Conservation (phyloP, 2,329 filamentous ascomycete genomes). For the Ceratocystiopsis brevicomis region DNA sequence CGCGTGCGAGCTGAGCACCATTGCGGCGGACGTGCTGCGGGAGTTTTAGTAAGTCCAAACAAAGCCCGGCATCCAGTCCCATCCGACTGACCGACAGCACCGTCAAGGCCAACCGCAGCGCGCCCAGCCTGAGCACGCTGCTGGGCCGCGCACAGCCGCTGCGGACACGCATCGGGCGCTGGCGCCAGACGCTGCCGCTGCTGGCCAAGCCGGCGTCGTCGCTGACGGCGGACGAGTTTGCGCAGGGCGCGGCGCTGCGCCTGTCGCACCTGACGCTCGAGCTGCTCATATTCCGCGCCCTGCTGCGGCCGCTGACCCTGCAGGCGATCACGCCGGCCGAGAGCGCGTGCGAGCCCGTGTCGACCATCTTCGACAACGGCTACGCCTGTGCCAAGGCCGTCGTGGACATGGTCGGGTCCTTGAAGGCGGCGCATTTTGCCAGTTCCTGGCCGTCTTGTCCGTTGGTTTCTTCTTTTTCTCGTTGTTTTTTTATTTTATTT, state of each 20-base stretch:
- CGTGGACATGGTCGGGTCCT: constrained; percentile 10
- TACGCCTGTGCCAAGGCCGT: constrained; percentile 11
- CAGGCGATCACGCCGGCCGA: constrained; percentile 3
- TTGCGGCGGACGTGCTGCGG: constrained; percentile 11
- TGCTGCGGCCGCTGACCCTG: constrained; percentile 10
- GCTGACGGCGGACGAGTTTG: constrained; percentile 11
- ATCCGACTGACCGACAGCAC: constrained; percentile 3
- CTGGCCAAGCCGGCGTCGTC: constrained; percentile 9
- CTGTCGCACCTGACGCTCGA: constrained; percentile 12
- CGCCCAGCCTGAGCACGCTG: constrained; percentile 5
- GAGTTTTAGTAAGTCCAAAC: constrained; percentile 11
- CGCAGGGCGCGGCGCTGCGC: constrained; percentile 9
- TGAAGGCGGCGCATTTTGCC: constrained; percentile 11
- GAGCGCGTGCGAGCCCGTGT: constrained; percentile 8
- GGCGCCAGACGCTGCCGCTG: constrained; percentile 12
- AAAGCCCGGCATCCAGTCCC: no score
- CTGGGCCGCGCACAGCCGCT: constrained; percentile 11
- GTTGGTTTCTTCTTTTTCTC: no score
- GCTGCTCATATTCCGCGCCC: constrained; percentile 12
- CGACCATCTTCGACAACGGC: constrained; percentile 12
- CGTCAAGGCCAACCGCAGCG: constrained; percentile 4
- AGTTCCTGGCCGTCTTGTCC: constrained; percentile 11
- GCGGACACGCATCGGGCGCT: constrained; percentile 11
- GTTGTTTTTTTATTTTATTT: background rate
- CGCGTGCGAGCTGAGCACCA: constrained; percentile 8